Percentiles rank a stretch among this genome's conserved stretches.
These are phyloP conservation scores for Avicennia marina DNA, from an alignment of 257 asterid genomes.

Conservation along the genomic window DNA sequence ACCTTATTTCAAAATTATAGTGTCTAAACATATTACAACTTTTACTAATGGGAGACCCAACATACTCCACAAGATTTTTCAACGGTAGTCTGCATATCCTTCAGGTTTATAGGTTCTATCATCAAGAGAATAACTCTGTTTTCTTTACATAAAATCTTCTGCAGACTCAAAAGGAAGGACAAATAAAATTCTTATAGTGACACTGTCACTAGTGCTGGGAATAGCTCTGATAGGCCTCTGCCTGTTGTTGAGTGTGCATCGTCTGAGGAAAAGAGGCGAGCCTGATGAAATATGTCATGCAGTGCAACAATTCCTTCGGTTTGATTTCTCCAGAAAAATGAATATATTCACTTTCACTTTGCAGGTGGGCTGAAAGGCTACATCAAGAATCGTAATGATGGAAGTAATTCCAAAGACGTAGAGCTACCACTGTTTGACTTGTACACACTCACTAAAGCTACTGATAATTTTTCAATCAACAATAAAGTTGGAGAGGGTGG, in stretches of 20 bases:
- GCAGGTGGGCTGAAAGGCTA: conserved; percentile 1
- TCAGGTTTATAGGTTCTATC: too few species aligned
- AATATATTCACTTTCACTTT: too few species aligned
- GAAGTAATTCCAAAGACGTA: conserved; percentile 7
- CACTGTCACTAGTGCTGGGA: conserved; percentile 5
- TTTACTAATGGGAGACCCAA: too few species aligned
- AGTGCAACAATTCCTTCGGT: neutral
- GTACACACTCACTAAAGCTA: conserved; percentile 11
- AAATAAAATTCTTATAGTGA: neutral
- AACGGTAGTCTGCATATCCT: too few species aligned
- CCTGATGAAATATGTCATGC: neutral
- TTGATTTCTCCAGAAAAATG: neutral
- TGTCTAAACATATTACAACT: too few species aligned
- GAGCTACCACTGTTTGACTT: conserved; percentile 18
- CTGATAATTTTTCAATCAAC: conserved; percentile 17
- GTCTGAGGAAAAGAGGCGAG: conserved; percentile 2
- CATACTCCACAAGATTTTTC: too few species aligned
- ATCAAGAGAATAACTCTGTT: too few species aligned
- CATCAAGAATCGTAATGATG: neutral
- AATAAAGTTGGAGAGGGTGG: conserved; percentile 31
- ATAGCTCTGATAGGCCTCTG: neutral
- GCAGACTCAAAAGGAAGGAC: conserved; percentile 4
- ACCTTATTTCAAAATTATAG: too few species aligned
- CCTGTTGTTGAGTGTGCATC: conserved; percentile 1
- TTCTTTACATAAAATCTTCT: neutral